Conservation (phyloP, 1,284 basidiomycete genomes). For the Heterobasidion irregulare region DNA sequence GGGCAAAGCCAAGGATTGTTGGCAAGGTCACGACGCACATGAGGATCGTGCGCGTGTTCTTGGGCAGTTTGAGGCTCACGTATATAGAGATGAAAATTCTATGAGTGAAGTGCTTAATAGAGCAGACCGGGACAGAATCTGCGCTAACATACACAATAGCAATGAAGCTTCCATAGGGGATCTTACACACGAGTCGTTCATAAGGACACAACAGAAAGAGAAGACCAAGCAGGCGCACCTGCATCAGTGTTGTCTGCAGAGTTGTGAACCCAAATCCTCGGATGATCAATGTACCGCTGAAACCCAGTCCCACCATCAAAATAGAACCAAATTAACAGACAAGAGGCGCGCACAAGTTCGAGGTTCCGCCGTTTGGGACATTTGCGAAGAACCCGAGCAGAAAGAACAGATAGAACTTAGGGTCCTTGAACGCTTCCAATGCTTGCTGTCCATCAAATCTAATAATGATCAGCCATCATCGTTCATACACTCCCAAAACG, state of each 20-base stretch:
- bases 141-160: no score
- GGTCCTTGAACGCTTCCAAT: constrained; percentile 19
- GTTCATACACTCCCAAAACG: background rate
- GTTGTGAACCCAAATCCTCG: constrained; percentile 30
- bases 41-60: background rate
- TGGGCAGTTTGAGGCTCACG: constrained; percentile 9
- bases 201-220: no score
- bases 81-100: no score
- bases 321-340: background rate
- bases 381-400: constrained; percentile 21
- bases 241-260: constrained; percentile 30
- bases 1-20: background rate
- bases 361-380: constrained; percentile 20
- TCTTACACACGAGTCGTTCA: background rate
- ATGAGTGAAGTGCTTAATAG: no score
- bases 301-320: constrained; percentile 4
- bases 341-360: constrained; percentile 14
- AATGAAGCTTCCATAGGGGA: constrained; percentile 8
- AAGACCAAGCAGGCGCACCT: constrained; percentile 20
- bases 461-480: constrained; percentile 4
- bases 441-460: constrained; percentile 19
- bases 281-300: constrained; percentile 24
- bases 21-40: background rate
- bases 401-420: constrained; percentile 23
- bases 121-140: no score